phyloP scores from a whole-genome alignment of 176 grass and related monocot species.

The Aegilops umbellulata region DNA sequence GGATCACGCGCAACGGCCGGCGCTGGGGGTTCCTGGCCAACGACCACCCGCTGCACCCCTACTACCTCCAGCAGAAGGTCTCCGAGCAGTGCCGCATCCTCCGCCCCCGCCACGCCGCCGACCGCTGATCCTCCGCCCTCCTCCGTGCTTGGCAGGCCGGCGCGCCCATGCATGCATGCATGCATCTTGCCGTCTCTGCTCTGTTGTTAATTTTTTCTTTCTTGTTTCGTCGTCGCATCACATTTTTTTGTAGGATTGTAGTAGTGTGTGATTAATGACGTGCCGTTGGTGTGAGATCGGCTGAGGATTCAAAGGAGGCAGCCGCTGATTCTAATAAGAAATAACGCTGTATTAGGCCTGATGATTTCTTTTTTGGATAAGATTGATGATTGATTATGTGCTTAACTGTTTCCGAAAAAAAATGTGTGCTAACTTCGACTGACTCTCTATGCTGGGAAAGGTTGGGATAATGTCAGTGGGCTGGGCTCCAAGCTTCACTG shows the following conservation, averaged over 20 bases:
- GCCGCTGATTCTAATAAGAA: not conserved
- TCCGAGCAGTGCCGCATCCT: conserved; percentile 75
- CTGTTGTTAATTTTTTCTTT: not conserved
- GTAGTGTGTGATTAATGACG: not conserved
- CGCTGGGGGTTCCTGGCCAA: conserved; percentile 69
- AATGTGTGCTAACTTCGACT: no score
- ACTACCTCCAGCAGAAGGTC: conserved; percentile 75
- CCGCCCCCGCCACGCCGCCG: conserved; percentile 36
- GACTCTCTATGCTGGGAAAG: no score
- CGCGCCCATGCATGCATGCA: not conserved
- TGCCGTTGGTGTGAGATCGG: not conserved
- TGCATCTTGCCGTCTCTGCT: no score
- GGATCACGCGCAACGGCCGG: conserved; percentile 59
- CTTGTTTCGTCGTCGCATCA: not conserved
- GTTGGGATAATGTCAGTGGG: no score
- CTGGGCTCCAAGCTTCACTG: no score
- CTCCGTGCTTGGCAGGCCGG: no score
- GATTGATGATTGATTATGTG: no score
- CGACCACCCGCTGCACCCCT: conserved; percentile 66
- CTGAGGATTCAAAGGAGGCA: no score
- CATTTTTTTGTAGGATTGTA: not conserved
- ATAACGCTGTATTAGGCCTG: no score
- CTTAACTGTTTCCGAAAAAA: no score
- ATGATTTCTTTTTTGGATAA: no score
- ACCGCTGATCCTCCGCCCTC: not conserved